Conservation (phyloP, 495 filamentous ascomycete species). For the Hypoxylon crocopeplum region DNA sequence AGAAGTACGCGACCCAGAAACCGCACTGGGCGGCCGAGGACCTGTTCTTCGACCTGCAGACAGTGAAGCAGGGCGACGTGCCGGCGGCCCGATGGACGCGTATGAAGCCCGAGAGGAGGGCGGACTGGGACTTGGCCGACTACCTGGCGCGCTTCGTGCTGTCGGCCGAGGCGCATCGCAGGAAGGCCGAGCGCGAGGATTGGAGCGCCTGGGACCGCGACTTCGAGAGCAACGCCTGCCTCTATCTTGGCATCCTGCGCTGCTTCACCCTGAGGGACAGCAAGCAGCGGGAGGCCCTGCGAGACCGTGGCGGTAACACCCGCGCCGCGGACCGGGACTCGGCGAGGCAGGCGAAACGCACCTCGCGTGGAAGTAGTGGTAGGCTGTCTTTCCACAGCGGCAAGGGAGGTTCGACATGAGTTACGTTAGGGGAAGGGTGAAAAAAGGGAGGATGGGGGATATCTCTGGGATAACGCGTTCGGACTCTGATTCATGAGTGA, state of each 20-base stretch:
- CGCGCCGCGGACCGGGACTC: not conserved
- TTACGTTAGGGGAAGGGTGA: too few species aligned
- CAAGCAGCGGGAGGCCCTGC: slow-evolving; percentile 20
- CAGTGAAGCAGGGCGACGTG: slow-evolving; percentile 35
- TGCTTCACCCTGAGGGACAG: slow-evolving; percentile 32
- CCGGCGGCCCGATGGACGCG: slow-evolving; percentile 14
- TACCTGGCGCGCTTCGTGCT: slow-evolving; percentile 36
- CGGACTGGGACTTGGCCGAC: slow-evolving; percentile 34
- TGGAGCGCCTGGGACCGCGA: slow-evolving; percentile 27
- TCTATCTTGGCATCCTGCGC: slow-evolving; percentile 36
- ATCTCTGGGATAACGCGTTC: too few species aligned
- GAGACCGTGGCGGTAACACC: not conserved
- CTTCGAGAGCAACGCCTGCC: slow-evolving; percentile 25
- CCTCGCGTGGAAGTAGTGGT: slow-evolving; percentile 5
- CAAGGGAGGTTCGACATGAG: slow-evolving; percentile 1
- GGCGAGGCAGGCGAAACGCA: not conserved
- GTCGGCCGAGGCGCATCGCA: slow-evolving; percentile 27
- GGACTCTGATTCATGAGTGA: too few species aligned
- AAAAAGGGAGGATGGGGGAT: too few species aligned
- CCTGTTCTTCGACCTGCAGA: slow-evolving; percentile 38
- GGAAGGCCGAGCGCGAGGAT: slow-evolving; percentile 21
- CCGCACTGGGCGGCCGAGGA: slow-evolving; percentile 31
- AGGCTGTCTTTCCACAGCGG: slow-evolving; percentile 15
- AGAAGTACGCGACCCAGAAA: slow-evolving; percentile 13
- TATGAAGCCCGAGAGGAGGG: slow-evolving; percentile 12